These are phyloP conservation scores for Myxozyma lipomycoides DNA, from an alignment of 805 yeast species.

Conservation along the genomic window DNA sequence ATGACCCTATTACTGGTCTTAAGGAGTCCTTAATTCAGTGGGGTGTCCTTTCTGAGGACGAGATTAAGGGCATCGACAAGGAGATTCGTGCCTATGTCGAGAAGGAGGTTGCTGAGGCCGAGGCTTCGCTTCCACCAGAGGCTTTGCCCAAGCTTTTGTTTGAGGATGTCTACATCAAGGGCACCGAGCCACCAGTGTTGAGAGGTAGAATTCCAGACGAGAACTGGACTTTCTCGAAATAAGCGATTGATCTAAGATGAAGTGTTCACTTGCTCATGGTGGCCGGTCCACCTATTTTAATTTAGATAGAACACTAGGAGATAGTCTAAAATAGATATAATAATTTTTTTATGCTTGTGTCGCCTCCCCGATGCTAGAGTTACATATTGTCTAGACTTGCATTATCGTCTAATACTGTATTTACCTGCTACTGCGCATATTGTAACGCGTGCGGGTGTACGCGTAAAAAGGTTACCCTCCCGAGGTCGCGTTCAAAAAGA, in stretches of 20 bases:
- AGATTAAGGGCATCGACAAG: slow-evolving; percentile 90
- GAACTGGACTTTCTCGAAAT: slow-evolving; percentile 69
- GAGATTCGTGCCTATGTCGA: slow-evolving; percentile 94
- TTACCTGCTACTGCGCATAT: background rate
- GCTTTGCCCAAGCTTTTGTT: slow-evolving; percentile 90
- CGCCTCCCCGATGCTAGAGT: no score
- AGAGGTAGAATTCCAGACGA: slow-evolving; percentile 97
- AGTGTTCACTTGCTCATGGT: background rate
- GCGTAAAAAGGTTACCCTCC: background rate
- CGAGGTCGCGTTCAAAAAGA: background rate
- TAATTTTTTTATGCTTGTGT: no score
- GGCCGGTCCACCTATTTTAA: slow-evolving; percentile 23
- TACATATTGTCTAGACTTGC: no score
- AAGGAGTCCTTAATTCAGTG: slow-evolving; percentile 80
- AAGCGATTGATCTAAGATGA: no score
- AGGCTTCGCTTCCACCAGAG: slow-evolving; percentile 90
- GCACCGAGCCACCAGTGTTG: slow-evolving; percentile 84
- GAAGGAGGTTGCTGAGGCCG: slow-evolving; percentile 90
- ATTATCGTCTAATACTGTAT: no score
- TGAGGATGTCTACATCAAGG: slow-evolving; percentile 95
- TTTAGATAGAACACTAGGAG: no score
- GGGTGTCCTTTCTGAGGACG: slow-evolving; percentile 87
- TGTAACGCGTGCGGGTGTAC: background rate
- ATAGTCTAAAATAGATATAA: no score
- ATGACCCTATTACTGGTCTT: slow-evolving; percentile 96